Evolutionary conservation across 192 early-diverging fungal species (phyloP), one percentile per base, ranked within the genome.

Genomic region (Linderina pennispora): DNA sequence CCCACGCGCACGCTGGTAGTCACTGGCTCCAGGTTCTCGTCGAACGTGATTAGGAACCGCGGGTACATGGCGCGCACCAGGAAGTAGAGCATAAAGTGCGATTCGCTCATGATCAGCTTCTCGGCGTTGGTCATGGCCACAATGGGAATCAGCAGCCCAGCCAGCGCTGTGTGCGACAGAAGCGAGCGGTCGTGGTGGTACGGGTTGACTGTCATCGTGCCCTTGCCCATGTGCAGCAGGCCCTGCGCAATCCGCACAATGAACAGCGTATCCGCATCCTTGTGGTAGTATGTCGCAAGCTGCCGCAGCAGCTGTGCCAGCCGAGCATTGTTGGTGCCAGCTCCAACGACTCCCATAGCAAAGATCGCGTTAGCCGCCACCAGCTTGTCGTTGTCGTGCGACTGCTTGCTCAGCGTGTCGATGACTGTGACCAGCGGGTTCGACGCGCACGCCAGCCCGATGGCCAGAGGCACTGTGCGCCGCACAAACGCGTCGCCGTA

Each of bases 261-360:
- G 58, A 81, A 75, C 58, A 77, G 42, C 36, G 63, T 45, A 55
- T 79, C 45, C 20, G 93, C 76, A 49, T 98, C 94, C 69, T 96
- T 96, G 71, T 93, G 82, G 70, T 99, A 97, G 78, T 91, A 99
- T 15, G 88, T 82, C 8, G 95, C 94, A 20, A 99, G 75, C 63
- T 97, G 94, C 43, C 97, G 79, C 48, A 99, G 70, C 81, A 98
- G 92, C 75, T 99, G 97, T 33, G 91, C 95, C 26, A 99, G 74
- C 23, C 97, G 84, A 10, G 97, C 97, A 64, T 99, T 97, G 80
- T 99, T 99, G 14, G 97, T 98, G 37, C 97, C 97, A 4, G 95
- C 94, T 17, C 97, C 97, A 15, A 99, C 89, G 41, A 98, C 67
- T 44, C 97, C 97, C 94, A 99, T 96, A 19, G 95, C 94, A 75